phyloP scores from a whole-genome alignment of 495 filamentous ascomycete genomes.

The Darksidea phi region DNA sequence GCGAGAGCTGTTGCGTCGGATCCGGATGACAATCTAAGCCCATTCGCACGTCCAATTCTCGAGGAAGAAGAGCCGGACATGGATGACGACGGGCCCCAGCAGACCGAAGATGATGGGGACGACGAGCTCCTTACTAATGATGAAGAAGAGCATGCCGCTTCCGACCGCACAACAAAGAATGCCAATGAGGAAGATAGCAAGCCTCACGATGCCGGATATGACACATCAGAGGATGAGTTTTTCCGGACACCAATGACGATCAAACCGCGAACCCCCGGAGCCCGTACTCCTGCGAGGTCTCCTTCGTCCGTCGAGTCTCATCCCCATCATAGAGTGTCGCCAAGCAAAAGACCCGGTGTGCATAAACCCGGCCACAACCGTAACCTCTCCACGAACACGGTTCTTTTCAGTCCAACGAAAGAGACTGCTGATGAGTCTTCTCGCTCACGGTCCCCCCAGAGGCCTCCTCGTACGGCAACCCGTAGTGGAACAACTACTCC shows the following conservation, averaged over 20 bases:
- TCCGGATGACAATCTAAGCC: conserved; percentile 51
- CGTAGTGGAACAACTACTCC: conserved; percentile 32
- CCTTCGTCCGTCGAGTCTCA: conserved; percentile 9
- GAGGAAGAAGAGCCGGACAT: conserved; percentile 41
- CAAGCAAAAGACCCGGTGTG: conserved; percentile 32
- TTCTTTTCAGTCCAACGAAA: conserved; percentile 63
- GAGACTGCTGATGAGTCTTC: conserved; percentile 43
- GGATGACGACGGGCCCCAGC: conserved; percentile 49
- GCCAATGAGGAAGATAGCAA: conserved; percentile 21
- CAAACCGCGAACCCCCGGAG: conserved; percentile 18
- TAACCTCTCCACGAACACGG: conserved; percentile 73
- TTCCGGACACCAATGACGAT: conserved; percentile 41
- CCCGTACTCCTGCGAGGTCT: conserved; percentile 15
- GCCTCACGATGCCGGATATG: conserved; percentile 1
- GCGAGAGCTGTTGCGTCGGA: conserved; percentile 58
- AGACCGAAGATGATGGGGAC: conserved; percentile 81
- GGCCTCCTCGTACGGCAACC: conserved; percentile 13
- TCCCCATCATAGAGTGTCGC: not conserved
- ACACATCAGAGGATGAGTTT: conserved; percentile 34
- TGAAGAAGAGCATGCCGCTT: conserved; percentile 48
- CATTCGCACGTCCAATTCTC: conserved; percentile 24
- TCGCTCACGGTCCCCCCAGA: conserved; percentile 15
- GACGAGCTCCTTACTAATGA: conserved; percentile 85
- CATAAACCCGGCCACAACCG: conserved; percentile 55
- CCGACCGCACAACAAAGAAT: conserved; percentile 34